A percentile compares a stretch with the other conserved stretches of the same genome.
Evolutionary conservation across 2,329 filamentous ascomycete genomes (phyloP).

Genomic region (Microdochium paspali): DNA sequence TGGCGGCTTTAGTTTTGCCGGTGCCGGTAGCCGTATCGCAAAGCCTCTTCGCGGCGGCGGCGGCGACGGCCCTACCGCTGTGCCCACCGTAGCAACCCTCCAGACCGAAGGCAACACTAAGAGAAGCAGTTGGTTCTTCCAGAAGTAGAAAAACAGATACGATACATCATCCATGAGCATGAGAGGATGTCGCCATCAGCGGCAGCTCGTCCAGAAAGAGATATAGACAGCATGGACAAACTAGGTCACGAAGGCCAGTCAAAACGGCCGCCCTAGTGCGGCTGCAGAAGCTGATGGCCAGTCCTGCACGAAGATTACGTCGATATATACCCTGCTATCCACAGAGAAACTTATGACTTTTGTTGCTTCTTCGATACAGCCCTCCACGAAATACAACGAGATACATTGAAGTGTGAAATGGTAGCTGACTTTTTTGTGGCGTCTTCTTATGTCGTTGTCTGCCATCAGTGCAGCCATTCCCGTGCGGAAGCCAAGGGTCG

Average conservation of each 20-base stretch:
- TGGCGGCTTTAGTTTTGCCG: constrained; percentile 63
- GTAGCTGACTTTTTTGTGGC: too few relatives aligned
- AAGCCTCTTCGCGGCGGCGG: constrained; percentile 58
- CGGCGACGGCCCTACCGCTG: constrained; percentile 30
- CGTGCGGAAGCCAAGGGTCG: too few relatives aligned
- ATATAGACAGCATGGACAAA: neutral
- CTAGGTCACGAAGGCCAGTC: neutral
- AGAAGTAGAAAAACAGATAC: constrained; percentile 30
- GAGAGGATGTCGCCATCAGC: too few relatives aligned
- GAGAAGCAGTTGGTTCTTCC: constrained; percentile 68
- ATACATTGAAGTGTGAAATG: too few relatives aligned
- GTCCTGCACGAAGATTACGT: neutral
- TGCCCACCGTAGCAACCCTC: constrained; percentile 48
- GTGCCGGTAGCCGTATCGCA: constrained; percentile 56
- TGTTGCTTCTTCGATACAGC: neutral
- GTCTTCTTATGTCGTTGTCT: too few relatives aligned
- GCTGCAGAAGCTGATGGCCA: neutral
- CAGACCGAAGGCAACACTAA: constrained; percentile 50
- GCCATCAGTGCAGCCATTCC: too few relatives aligned
- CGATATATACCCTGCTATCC: neutral
- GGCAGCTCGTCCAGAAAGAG: neutral
- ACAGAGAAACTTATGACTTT: neutral
- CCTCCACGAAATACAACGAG: neutral
- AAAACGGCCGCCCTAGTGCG: neutral
- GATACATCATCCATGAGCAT: neutral